Base-by-base conservation (phyloP, 139 green algal genomes). In the Trebouxia sp. region DNA sequence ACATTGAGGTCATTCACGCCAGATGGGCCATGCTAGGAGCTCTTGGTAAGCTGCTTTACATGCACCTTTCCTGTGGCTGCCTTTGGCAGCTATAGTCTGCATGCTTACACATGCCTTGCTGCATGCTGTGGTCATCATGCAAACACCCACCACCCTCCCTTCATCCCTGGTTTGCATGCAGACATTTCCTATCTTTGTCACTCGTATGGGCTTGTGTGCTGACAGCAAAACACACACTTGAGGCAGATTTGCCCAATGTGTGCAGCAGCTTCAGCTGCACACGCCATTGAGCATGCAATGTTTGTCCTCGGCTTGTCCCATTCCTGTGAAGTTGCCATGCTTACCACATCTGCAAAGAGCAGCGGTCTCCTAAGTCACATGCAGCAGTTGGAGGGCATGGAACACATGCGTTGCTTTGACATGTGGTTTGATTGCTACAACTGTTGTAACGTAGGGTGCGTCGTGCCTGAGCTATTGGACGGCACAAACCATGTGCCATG, bases 1-100 rank as follows among this genome's bases (percentile, higher is more conserved):
- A 97, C 90, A 82, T 92, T 20, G 93, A 98, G 91, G 78, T 95
- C 75, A 95, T 95, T 87, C 91, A 95, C 82, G 91, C 91, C 53
- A 80, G 89, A 55, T 93, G 89, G 89, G 91, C 91, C 85, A 97
- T 98, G 94, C 91, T 98, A n/a, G 95, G 95, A 51, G 91, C 95
- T 26, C 90, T 98, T 67, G 95, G 82, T 85, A 56, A 42, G 50
- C 12, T 20, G 1, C 66, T 26, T 28, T 14, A 26, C 26, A 32
- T 8, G 24, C 5, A 9, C 24, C 48, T 43, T 39, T 15, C 47
- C 14, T 39, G 32, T 14, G 15, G 42, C 10, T 41, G 30, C 39
- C 43, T 15, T 43, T 7, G 32, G 48, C 35, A 17, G 6, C 2
- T 5, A 76, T 9, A 22, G 5, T 39, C 6, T 42, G 38, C n/a